Percentiles rank a stretch among this genome's conserved stretches.
Evolutionary conservation across 768 basidiomycete genomes (phyloP).

Genomic region (Lactarius sp.): DNA sequence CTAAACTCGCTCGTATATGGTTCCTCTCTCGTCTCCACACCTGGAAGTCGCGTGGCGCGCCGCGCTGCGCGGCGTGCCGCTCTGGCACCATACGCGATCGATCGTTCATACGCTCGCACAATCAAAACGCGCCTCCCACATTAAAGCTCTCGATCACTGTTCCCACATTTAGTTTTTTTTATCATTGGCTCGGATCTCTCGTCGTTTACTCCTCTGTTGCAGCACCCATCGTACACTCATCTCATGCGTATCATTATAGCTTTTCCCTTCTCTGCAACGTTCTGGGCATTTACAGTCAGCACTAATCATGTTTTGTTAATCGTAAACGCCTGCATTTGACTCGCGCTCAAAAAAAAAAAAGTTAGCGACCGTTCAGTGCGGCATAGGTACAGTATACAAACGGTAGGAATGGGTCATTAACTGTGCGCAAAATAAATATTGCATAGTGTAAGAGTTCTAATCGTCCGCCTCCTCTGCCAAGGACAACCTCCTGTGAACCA

Average conservation of each 20-base stretch:
- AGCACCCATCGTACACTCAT: background rate
- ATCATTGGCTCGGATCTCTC: background rate
- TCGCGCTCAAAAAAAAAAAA: background rate
- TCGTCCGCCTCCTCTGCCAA: conserved; percentile 60
- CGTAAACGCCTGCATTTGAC: background rate
- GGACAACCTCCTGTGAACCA: conserved; percentile 54
- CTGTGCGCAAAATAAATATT: conserved; percentile 1
- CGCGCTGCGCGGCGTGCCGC: conserved; percentile 8
- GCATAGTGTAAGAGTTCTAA: conserved; percentile 28
- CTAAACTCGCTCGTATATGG: background rate
- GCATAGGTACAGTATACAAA: background rate
- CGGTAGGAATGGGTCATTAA: background rate
- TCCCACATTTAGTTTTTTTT: too few relatives aligned
- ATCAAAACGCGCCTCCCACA: background rate
- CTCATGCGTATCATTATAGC: background rate
- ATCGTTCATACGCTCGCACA: background rate
- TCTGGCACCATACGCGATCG: conserved; percentile 4
- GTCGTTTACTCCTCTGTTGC: background rate
- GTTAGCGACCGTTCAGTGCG: background rate
- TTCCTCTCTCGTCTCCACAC: background rate
- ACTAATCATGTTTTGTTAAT: background rate
- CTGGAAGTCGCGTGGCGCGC: background rate
- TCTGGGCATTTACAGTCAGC: background rate
- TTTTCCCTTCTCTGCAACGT: background rate
- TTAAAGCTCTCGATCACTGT: background rate